A percentile compares a stretch with the other conserved stretches of the same genome.
phyloP scores from a whole-genome alignment of 2,329 filamentous ascomycete species.

The Microcyclosporella mali region DNA sequence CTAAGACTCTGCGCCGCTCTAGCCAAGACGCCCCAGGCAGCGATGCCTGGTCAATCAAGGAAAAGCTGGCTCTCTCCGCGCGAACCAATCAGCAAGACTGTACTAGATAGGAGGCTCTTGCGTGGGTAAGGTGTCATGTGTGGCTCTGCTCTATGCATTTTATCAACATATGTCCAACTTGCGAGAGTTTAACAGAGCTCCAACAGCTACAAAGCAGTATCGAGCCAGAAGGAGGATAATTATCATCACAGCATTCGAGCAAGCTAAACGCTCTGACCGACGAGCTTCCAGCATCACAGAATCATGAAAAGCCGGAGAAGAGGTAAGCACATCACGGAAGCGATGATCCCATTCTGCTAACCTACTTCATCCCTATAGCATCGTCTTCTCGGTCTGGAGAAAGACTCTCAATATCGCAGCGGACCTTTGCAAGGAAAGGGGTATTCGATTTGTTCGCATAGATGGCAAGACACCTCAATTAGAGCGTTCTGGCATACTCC shows the following conservation, averaged over 20 bases:
- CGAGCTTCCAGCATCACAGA: neutral
- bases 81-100: too few relatives aligned
- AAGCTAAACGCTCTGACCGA: constrained; percentile 1
- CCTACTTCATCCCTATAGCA: neutral
- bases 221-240: neutral
- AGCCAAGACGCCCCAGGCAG: too few relatives aligned
- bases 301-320: neutral
- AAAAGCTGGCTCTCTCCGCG: too few relatives aligned
- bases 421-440: neutral
- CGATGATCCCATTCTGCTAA: neutral
- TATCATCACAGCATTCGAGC: neutral
- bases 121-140: too few relatives aligned
- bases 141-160: too few relatives aligned
- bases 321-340: neutral
- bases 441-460: constrained; percentile 6
- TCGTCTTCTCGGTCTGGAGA: constrained; percentile 10
- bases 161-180: neutral
- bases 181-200: neutral
- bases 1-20: too few relatives aligned
- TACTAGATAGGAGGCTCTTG: too few relatives aligned
- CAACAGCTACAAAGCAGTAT: neutral
- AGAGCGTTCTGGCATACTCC: constrained; percentile 3
- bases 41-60: too few relatives aligned
- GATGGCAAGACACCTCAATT: constrained; percentile 6
- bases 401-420: constrained; percentile 5